phyloP scores from a whole-genome alignment of 148 eudicot species.

The Cornus controversa region DNA sequence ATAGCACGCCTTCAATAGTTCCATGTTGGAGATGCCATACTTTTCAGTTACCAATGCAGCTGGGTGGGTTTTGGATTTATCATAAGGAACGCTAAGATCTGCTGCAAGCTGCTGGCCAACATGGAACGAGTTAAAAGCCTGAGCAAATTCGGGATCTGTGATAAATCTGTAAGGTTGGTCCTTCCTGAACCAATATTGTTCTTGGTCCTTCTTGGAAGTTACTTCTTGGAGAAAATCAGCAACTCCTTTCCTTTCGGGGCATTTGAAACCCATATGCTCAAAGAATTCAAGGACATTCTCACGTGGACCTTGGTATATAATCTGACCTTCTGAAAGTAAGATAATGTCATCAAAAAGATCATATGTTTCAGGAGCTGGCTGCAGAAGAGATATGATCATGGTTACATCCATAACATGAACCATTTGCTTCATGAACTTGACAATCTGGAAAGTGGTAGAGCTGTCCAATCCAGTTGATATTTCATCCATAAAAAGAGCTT shows the following conservation, averaged over 20 bases:
- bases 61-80: constrained; percentile 54
- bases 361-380: constrained; percentile 73
- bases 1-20: constrained; percentile 61
- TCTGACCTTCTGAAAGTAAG: constrained; percentile 67
- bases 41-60: constrained; percentile 56
- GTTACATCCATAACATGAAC: constrained; percentile 64
- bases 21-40: constrained; percentile 54
- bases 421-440: constrained; percentile 67
- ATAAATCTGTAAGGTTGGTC: constrained; percentile 45
- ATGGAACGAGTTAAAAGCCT: constrained; percentile 48
- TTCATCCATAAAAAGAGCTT: constrained; percentile 65
- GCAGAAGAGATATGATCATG: constrained; percentile 63
- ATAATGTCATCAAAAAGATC: constrained; percentile 72
- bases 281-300: constrained; percentile 56
- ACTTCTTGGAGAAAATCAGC: constrained; percentile 88
- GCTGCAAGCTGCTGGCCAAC: constrained; percentile 38
- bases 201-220: constrained; percentile 71
- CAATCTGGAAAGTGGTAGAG: constrained; percentile 68
- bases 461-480: constrained; percentile 82
- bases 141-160: constrained; percentile 46
- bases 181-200: constrained; percentile 59
- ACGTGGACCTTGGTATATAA: constrained; percentile 73
- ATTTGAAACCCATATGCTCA: constrained; percentile 61
- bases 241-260: constrained; percentile 73
- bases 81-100: constrained; percentile 53